Evolutionary conservation across 1,139 yeast species (phyloP), one percentile per base, ranked within the genome.

Genomic region (Pichia cactophila): DNA sequence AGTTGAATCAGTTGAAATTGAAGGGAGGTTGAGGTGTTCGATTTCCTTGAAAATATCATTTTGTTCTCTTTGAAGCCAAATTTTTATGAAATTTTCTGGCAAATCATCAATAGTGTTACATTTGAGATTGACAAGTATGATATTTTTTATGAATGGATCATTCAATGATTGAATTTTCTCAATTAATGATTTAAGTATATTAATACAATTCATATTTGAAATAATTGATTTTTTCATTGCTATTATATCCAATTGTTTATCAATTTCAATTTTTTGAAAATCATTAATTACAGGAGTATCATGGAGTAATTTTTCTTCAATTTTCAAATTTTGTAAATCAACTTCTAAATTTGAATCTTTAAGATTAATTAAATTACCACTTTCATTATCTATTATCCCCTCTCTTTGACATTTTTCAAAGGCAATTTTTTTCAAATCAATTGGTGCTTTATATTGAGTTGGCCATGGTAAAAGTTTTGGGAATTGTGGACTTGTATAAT

Each of bases 391-490:
- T 45, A 70, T 65, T 16, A 73, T 67, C 0, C 61, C 58, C 29
- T 60, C 65, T 35, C 63, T 66, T 5, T 63, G 54, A 6, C 69
- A 64, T 37, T 77, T 62, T 1, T 81, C 81, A 14, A 70, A 56
- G 43, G 92, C 89, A 17, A 63, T 56, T 36, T 69, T 62, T 58
- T 77, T 72, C 53, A 77, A 74, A 44, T 72, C 70, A 50, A 83
- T 61, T 0, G 95, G 89, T 41, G 86, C 81, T 54, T 81, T 81
- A 64, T 86, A 87, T 77, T 87, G 90, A 83, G 86, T 80, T 6
- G 96, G 96, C 66, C 87, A 87, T 3, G 92, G 87, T 36, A 86
- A 69, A 54, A 80, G 72, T 47, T 69, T 69, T 28, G 71, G 67
- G 10, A 69, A 53, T n/a, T 70, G 50, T 0, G 71, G 70, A 43